Evolutionary conservation across 2,329 filamentous ascomycete species (phyloP).

Genomic region (Amauroascus verrucosus): DNA sequence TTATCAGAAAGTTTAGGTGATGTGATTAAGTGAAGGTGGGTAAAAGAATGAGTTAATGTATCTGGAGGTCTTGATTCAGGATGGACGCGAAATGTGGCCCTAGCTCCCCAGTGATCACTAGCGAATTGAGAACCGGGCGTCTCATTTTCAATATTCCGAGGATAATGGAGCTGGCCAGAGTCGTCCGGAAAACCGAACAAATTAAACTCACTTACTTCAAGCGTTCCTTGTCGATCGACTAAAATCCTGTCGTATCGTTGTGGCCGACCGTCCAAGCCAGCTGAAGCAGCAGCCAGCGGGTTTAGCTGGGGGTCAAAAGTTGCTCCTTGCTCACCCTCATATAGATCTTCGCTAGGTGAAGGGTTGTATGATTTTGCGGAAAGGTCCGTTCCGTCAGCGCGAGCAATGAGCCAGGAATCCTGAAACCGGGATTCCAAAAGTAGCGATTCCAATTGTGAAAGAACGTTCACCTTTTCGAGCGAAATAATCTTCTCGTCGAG

Average conservation of each 20-base stretch:
- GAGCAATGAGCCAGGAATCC: constrained; percentile 45
- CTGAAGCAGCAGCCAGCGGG: constrained; percentile 43
- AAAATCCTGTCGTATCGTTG: constrained; percentile 58
- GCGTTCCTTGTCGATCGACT: constrained; percentile 32
- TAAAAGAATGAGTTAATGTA: neutral
- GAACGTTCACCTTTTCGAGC: constrained; percentile 34
- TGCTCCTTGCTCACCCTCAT: constrained; percentile 53
- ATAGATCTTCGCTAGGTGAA: constrained; percentile 27
- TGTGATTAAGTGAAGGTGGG: neutral
- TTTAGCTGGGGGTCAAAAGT: constrained; percentile 55
- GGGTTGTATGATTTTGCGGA: constrained; percentile 25
- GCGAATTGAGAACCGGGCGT: constrained; percentile 16
- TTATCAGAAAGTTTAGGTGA: constrained; percentile 1
- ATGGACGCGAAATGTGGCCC: constrained; percentile 11
- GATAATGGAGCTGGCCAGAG: neutral
- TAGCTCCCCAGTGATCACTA: constrained; percentile 27
- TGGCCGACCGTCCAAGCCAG: constrained; percentile 45
- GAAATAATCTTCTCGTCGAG: constrained; percentile 47
- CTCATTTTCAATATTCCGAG: neutral
- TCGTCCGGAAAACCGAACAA: constrained; percentile 44
- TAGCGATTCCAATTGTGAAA: constrained; percentile 40
- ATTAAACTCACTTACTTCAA: constrained; percentile 43
- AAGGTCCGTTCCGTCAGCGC: constrained; percentile 37
- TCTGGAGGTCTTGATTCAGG: neutral
- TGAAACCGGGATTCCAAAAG: constrained; percentile 40